These are phyloP conservation scores for Xylariaceae sp. DNA, from an alignment of 2,329 filamentous ascomycete genomes.

Conservation along the genomic window DNA sequence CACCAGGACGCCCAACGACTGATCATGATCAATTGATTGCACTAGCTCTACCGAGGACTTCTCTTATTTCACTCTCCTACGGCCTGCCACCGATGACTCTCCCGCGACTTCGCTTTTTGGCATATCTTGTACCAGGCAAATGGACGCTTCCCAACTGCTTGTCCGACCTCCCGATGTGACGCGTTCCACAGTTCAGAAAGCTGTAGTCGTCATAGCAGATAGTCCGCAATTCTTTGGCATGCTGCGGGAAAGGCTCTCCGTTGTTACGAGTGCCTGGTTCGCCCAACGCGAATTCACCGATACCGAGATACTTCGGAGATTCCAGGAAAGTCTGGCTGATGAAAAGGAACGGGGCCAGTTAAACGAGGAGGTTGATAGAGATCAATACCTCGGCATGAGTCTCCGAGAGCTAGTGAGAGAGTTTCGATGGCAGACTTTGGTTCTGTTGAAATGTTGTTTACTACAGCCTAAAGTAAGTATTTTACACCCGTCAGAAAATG, in stretches of 20 bases:
- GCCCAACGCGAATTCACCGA: conserved; percentile 92
- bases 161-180: conserved; percentile 88
- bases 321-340: conserved; percentile 84
- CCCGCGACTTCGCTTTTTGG: conserved; percentile 88
- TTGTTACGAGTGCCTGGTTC: conserved; percentile 96
- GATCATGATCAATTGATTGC: conserved; percentile 20
- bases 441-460: conserved; percentile 91
- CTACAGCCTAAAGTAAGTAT: conserved; percentile 84
- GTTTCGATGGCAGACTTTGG: conserved; percentile 92
- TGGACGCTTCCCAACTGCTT: conserved; percentile 78
- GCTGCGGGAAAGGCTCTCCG: conserved; percentile 84
- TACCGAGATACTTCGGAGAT: conserved; percentile 84
- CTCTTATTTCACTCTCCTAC: conserved; percentile 93
- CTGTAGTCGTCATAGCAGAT: conserved; percentile 93
- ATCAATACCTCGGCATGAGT: conserved; percentile 88
- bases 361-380: conserved; percentile 73
- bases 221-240: conserved; percentile 89
- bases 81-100: conserved; percentile 57
- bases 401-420: conserved; percentile 90
- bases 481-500: background rate
- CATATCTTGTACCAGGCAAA: conserved; percentile 91
- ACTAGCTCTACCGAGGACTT: conserved; percentile 88
- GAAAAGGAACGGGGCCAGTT: conserved; percentile 63
- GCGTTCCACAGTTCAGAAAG: conserved; percentile 97
- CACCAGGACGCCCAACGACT: conserved; percentile 8